These are phyloP conservation scores for Polysphondylium violaceum DNA, from an alignment of 78 protist species.

Conservation along the genomic window DNA sequence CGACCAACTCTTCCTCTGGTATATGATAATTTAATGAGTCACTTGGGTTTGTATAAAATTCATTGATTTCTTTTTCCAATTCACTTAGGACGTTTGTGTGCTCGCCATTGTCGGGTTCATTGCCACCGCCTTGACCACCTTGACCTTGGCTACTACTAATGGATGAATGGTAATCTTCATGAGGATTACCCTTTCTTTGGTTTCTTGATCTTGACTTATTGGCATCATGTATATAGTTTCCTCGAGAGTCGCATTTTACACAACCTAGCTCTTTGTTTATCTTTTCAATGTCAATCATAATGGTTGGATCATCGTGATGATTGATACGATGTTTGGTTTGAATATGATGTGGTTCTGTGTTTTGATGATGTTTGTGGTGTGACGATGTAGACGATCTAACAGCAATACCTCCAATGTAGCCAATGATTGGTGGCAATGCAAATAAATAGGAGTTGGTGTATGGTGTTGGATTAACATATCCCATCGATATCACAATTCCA, in stretches of 20 bases:
- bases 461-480: constrained; percentile 21
- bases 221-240: too few relatives aligned
- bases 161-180: constrained; percentile 34
- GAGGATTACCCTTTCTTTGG: not conserved
- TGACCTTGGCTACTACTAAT: constrained; percentile 52
- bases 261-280: not conserved
- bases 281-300: not conserved
- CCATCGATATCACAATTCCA: not conserved
- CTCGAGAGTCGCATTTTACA: not conserved
- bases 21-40: constrained; percentile 12
- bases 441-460: constrained; percentile 7
- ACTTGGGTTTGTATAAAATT: constrained; percentile 17
- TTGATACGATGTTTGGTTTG: not conserved
- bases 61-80: constrained; percentile 12
- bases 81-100: constrained; percentile 1
- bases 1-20: too few relatives aligned
- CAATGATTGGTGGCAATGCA: constrained; percentile 69
- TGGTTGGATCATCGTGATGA: not conserved
- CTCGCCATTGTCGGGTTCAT: too few relatives aligned
- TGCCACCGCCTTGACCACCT: constrained; percentile 26
- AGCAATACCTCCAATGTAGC: constrained; percentile 48
- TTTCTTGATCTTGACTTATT: not conserved
- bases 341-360: too few relatives aligned
- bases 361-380: not conserved
- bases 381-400: constrained; percentile 13